Evolutionary conservation across 441 rosid genomes (phyloP).

Genomic region (Iberis amara): DNA sequence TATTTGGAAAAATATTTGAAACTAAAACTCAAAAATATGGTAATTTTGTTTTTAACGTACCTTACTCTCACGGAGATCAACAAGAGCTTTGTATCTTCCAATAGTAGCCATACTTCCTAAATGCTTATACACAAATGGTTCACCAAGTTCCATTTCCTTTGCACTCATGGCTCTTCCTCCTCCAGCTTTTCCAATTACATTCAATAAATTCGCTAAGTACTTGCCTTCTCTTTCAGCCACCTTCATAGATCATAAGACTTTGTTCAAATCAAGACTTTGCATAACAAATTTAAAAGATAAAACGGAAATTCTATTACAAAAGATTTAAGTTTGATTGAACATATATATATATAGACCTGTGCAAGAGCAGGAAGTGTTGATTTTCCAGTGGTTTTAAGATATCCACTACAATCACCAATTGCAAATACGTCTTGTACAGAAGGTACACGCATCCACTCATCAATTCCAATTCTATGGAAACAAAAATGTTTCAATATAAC

Average conservation of each 20-base stretch:
- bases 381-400: constrained; percentile 71
- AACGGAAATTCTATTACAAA: background rate
- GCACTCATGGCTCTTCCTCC: constrained; percentile 63
- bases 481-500: constrained; percentile 1
- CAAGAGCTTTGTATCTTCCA: constrained; percentile 83
- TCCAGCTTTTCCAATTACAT: constrained; percentile 49
- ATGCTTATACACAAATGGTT: constrained; percentile 73
- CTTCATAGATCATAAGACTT: constrained; percentile 29
- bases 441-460: constrained; percentile 75
- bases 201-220: constrained; percentile 55
- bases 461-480: constrained; percentile 62
- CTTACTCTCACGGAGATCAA: constrained; percentile 82
- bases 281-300: background rate
- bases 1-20: too few relatives aligned
- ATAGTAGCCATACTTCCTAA: constrained; percentile 91
- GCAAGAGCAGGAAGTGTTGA: constrained; percentile 90
- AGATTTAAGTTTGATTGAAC: too few relatives aligned
- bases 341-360: too few relatives aligned
- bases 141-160: constrained; percentile 50
- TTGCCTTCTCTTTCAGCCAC: constrained; percentile 70
- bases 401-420: constrained; percentile 88
- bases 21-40: too few relatives aligned
- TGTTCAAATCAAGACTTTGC: background rate
- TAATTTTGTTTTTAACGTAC: constrained; percentile 26
- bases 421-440: constrained; percentile 80